Conservation (phyloP, 768 basidiomycete genomes). For the Phaffia australis region DNA sequence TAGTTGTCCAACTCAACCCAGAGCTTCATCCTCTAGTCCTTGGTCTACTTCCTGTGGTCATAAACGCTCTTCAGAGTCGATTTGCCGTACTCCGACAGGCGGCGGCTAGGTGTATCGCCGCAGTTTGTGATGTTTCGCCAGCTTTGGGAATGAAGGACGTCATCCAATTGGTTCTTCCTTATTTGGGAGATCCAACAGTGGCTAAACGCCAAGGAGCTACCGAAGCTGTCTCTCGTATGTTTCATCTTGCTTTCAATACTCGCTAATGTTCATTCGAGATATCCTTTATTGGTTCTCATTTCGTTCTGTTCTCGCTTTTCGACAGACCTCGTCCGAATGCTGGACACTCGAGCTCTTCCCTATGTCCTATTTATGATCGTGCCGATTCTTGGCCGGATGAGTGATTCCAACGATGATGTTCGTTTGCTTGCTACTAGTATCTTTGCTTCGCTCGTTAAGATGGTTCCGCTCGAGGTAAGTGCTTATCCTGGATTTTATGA, state of each 20-base stretch:
- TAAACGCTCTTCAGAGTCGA: constrained; percentile 65
- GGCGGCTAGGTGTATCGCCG: constrained; percentile 75
- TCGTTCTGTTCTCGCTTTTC: not conserved
- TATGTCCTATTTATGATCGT: constrained; percentile 96
- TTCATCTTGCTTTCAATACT: not conserved
- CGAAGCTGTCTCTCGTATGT: constrained; percentile 83
- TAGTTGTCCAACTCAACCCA: constrained; percentile 62
- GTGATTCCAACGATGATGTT: constrained; percentile 80
- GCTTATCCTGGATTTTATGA: not conserved
- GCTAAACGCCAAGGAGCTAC: constrained; percentile 77
- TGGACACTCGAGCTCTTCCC: constrained; percentile 88
- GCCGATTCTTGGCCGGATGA: constrained; percentile 93
- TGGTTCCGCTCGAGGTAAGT: constrained; percentile 89
- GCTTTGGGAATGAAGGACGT: constrained; percentile 76
- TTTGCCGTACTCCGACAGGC: constrained; percentile 84
- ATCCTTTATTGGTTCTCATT: not conserved
- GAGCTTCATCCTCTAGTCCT: constrained; percentile 58
- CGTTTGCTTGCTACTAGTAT: constrained; percentile 92
- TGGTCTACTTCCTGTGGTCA: constrained; percentile 64
- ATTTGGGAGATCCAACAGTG: constrained; percentile 65
- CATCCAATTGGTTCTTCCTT: constrained; percentile 71
- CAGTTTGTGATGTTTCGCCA: constrained; percentile 76
- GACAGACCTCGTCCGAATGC: constrained; percentile 74
- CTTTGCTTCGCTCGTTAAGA: constrained; percentile 92
- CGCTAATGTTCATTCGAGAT: not conserved